A percentile compares a stretch with the other conserved stretches of the same genome.
Conservation (phyloP, 768 basidiomycete species). For the Exsudoporus frostii region DNA sequence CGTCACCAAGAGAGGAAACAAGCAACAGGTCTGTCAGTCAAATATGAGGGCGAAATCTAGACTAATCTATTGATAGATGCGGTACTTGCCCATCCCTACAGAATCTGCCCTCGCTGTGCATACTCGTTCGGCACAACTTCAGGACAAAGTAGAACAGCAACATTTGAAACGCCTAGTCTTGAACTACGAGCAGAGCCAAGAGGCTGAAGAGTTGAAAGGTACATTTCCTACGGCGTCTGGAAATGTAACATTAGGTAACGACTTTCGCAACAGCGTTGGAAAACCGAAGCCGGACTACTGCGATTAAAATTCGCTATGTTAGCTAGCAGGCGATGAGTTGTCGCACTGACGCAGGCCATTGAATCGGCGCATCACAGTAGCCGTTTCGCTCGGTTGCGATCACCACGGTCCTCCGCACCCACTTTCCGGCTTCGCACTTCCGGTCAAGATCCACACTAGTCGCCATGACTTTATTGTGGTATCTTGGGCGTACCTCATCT, state of each 20-base stretch:
- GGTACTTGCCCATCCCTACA: conserved; percentile 86
- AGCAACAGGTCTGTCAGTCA: conserved; percentile 62
- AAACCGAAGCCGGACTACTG: conserved; percentile 60
- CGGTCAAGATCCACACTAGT: conserved; percentile 19
- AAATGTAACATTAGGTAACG: not conserved
- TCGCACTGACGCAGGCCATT: conserved; percentile 12
- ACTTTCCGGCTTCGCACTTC: conserved; percentile 18
- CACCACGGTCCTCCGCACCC: conserved; percentile 18
- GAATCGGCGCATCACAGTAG: conserved; percentile 18
- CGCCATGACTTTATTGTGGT: conserved; percentile 11
- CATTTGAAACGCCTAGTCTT: conserved; percentile 94
- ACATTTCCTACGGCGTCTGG: not conserved
- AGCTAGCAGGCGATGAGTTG: conserved; percentile 42
- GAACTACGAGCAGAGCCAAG: conserved; percentile 87
- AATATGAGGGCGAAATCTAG: conserved; percentile 1
- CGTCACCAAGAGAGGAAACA: conserved; percentile 90
- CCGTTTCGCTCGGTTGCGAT: conserved; percentile 23
- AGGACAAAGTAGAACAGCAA: conserved; percentile 95
- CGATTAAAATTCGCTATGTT: conserved; percentile 75
- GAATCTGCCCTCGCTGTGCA: conserved; percentile 87
- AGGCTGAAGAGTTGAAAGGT: conserved; percentile 82
- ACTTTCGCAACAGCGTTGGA: conserved; percentile 50
- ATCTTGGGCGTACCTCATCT: conserved; percentile 12
- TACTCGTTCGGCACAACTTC: conserved; percentile 85
- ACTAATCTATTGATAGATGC: conserved; percentile 47